Percentiles rank a stretch among this genome's conserved stretches.
Evolutionary conservation across 1,284 basidiomycete species (phyloP).

Genomic region (Leccinum angustisporum): DNA sequence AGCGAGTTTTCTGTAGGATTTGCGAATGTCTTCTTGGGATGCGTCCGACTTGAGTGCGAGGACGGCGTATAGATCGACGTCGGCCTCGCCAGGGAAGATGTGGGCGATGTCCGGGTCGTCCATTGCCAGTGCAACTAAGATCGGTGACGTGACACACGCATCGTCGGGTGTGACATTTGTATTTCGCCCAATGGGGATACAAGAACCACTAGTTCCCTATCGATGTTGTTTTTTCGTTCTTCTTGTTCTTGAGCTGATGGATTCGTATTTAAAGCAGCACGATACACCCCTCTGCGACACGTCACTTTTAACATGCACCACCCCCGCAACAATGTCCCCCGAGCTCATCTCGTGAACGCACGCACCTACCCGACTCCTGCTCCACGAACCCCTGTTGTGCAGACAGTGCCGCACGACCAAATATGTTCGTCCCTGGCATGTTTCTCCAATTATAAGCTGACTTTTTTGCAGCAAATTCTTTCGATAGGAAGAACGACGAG

Average conservation of each 20-base stretch:
- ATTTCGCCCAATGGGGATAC: conserved; percentile 11
- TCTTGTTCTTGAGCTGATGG: conserved; percentile 3
- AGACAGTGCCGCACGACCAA: not conserved
- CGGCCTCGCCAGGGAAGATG: conserved; percentile 73
- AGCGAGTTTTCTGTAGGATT: conserved; percentile 82
- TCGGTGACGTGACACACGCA: not conserved
- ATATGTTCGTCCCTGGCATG: conserved; percentile 12
- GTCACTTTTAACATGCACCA: conserved; percentile 7
- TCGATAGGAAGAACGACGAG: conserved; percentile 10
- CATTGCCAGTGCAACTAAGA: conserved; percentile 43
- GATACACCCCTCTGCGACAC: not conserved
- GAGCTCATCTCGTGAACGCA: not conserved
- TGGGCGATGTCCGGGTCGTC: conserved; percentile 62
- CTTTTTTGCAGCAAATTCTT: conserved; percentile 5
- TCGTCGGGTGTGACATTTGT: conserved; percentile 10
- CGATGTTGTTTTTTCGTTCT: not conserved
- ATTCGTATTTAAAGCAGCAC: conserved; percentile 15
- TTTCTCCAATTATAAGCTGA: conserved; percentile 6
- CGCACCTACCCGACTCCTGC: conserved; percentile 3
- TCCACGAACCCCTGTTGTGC: not conserved
- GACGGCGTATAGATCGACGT: conserved; percentile 74
- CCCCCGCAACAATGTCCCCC: not conserved
- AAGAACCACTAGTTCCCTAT: not conserved
- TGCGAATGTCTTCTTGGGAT: conserved; percentile 69
- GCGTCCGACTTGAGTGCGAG: conserved; percentile 59